These are phyloP conservation scores for Acanthochlamys bracteata DNA, from an alignment of 106 monocot genomes.

Conservation along the genomic window DNA sequence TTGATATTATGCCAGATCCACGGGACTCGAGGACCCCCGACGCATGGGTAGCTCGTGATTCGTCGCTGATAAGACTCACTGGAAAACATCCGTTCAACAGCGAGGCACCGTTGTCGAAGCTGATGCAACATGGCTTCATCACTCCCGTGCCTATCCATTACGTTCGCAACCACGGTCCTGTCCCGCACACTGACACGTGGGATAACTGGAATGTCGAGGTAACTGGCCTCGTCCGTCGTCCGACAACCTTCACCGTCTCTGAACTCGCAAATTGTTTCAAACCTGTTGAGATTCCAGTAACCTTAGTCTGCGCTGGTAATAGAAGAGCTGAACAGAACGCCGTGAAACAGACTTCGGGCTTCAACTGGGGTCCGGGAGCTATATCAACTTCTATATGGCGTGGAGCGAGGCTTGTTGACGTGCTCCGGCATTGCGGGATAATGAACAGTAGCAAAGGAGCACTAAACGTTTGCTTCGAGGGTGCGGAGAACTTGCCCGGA, in stretches of 20 bases:
- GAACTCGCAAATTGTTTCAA: slow-evolving; percentile 38
- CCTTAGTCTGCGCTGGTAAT: slow-evolving; percentile 89
- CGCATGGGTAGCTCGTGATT: slow-evolving; percentile 57
- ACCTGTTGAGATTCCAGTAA: slow-evolving; percentile 66
- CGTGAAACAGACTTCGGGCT: slow-evolving; percentile 68
- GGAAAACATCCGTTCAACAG: slow-evolving; percentile 93
- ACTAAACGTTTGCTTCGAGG: slow-evolving; percentile 86
- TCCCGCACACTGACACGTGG: slow-evolving; percentile 46
- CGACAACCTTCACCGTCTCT: slow-evolving; percentile 52
- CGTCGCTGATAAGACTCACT: slow-evolving; percentile 77
- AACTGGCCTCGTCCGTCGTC: slow-evolving; percentile 46
- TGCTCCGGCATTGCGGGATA: slow-evolving; percentile 54
- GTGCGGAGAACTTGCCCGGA: slow-evolving; percentile 82
- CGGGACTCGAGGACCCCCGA: slow-evolving; percentile 66
- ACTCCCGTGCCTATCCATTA: slow-evolving; percentile 79
- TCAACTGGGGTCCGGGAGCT: slow-evolving; percentile 84
- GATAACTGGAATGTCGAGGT: slow-evolving; percentile 58
- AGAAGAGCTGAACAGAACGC: slow-evolving; percentile 95
- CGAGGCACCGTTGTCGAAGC: slow-evolving; percentile 61
- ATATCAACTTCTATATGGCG: slow-evolving; percentile 82
- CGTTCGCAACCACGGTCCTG: slow-evolving; percentile 92
- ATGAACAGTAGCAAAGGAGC: slow-evolving; percentile 19
- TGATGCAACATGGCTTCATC: slow-evolving; percentile 89
- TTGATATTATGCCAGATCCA: slow-evolving; percentile 34
- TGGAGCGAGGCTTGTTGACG: slow-evolving; percentile 55